Base-by-base conservation (phyloP, 768 basidiomycete species). In the Mycena maculata region DNA sequence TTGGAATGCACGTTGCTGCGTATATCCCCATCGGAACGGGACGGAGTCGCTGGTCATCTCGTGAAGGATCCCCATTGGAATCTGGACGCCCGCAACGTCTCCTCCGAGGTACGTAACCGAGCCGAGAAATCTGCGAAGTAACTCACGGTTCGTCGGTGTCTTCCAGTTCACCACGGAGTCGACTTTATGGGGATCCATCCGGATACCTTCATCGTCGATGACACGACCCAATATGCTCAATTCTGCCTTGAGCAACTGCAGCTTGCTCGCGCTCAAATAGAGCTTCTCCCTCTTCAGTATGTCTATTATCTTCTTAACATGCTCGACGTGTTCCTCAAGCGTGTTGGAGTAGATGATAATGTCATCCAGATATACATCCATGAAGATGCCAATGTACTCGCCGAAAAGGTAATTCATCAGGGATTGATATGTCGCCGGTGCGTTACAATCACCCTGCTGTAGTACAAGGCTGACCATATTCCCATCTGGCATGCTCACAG, bases 161-260 rank as follows among this genome's bases (percentile, higher is more conserved):
- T 33, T 73, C 73, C 31, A 60, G n/a, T 60, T 47, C 36, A 60
- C 15, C 2, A 60, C 48, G 7, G 31, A n/a, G 36, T 60, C 59
- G 15, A 60, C 59, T 48, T 72, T 75, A 72, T 18, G 65, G 1
- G 0, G 78, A 70, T 0, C 67, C 42, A 39, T 80, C 72, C 0
- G 80, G 75, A 55, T 74, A 25, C 12, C 59, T 16, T 39, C n/a
- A 7, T 77, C 68, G 22, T 77, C 73, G 5, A 82, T 55, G 0
- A 82, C 52, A 0, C 73, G 67, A 1, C 80, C 80, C 0, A 82
- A 60, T 18, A 77, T 36, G 22, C 75, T 76, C 47, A 77, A 22
- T 33, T 73, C 68, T 77, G 47, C 15, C 6, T 48, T 48, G 4
- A 48, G 27, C 8, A 48, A 18, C 47, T 48, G 47, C 13, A 48